Percentiles rank a stretch among this genome's conserved stretches.
Conservation (phyloP, 108 stramenopile genomes). For the Schizochytrium sp. region DNA sequence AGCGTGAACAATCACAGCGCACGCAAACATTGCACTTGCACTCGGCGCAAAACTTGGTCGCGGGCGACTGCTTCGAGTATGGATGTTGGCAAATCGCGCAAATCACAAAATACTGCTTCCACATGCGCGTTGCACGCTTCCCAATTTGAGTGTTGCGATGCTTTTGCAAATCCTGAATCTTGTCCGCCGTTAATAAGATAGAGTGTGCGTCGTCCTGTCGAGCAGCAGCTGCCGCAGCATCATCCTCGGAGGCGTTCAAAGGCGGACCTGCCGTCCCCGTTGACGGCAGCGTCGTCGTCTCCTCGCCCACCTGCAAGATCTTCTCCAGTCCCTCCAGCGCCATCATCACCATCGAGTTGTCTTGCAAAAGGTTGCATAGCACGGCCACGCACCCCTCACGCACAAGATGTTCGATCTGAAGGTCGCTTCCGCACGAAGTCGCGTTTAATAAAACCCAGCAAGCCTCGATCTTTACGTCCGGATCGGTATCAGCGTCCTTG, state of each 20-base stretch:
- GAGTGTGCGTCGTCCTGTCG: background rate
- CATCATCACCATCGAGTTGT: conserved; percentile 91
- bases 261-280: background rate
- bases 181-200: background rate
- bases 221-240: background rate
- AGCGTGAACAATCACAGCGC: conserved; percentile 77
- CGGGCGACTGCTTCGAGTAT: conserved; percentile 70
- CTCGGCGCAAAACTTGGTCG: conserved; percentile 75
- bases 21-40: conserved; percentile 88
- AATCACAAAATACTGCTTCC: conserved; percentile 84
- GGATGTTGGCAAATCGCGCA: conserved; percentile 82
- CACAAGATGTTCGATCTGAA: conserved; percentile 80
- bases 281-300: conserved; percentile 3
- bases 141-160: conserved; percentile 70
- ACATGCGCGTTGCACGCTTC: conserved; percentile 79
- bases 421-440: conserved; percentile 84
- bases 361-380: conserved; percentile 62
- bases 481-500: conserved; percentile 28
- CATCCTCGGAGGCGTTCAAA: background rate
- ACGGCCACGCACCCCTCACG: conserved; percentile 81
- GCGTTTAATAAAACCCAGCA: conserved; percentile 96
- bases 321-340: conserved; percentile 89
- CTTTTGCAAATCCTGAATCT: conserved; percentile 57
- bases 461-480: conserved; percentile 85
- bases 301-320: conserved; percentile 79